Evolutionary conservation across 1,139 yeast genomes (phyloP).

Genomic region (Candida sp.): DNA sequence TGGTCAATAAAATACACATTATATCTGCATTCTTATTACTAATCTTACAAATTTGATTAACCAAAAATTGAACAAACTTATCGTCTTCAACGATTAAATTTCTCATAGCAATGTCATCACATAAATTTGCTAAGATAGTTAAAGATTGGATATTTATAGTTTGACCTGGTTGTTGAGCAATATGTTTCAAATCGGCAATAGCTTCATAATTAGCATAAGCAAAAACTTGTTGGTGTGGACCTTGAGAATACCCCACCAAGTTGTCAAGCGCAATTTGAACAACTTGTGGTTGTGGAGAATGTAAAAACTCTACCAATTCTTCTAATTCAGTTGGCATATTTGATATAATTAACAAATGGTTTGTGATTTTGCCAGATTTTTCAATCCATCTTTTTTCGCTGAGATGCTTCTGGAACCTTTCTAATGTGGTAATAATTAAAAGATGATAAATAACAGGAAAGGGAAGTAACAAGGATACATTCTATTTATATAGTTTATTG

Average conservation of each 20-base stretch:
- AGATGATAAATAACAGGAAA: no score
- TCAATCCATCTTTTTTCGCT: no score
- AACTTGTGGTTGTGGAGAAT: constrained; percentile 78
- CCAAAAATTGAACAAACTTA: constrained; percentile 53
- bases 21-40: constrained; percentile 72
- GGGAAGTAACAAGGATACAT: no score
- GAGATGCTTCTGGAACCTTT: no score
- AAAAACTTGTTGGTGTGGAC: constrained; percentile 64
- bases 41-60: constrained; percentile 51
- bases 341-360: neutral
- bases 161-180: constrained; percentile 49
- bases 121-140: constrained; percentile 78
- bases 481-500: no score
- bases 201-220: constrained; percentile 69
- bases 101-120: constrained; percentile 68
- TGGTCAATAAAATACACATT: constrained; percentile 80
- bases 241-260: constrained; percentile 77
- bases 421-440: no score
- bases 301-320: constrained; percentile 78
- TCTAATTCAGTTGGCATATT: constrained; percentile 59
- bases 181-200: constrained; percentile 65
- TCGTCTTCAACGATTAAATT: constrained; percentile 63
- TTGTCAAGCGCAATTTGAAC: constrained; percentile 84
- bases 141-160: constrained; percentile 64
- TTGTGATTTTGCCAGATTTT: constrained; percentile 12